A percentile compares a stretch with the other conserved stretches of the same genome.
These are phyloP conservation scores for Scenedesmus sp. DNA, from an alignment of 163 green algal species.

Conservation along the genomic window DNA sequence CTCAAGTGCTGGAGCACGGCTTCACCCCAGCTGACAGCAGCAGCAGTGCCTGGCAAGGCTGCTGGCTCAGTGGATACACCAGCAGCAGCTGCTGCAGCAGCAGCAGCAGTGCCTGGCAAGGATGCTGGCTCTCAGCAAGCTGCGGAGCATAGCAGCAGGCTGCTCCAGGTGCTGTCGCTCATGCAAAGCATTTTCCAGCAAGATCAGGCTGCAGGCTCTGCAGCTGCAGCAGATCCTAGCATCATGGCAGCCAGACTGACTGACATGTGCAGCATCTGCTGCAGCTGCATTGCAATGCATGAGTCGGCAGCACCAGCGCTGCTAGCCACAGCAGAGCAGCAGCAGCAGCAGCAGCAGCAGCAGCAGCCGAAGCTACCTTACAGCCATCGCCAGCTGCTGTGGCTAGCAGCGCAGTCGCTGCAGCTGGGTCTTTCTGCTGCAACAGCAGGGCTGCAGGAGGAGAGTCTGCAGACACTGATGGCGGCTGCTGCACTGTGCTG, in stretches of 20 bases:
- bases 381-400: not conserved
- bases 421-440: constrained; percentile 8
- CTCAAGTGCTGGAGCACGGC: constrained; percentile 11
- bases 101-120: not conserved
- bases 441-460: not conserved
- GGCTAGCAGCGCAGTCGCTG: constrained; percentile 10
- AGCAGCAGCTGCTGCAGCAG: not conserved
- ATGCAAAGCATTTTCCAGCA: constrained; percentile 10
- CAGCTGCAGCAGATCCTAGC: not conserved
- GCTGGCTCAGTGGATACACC: not conserved
- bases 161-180: not conserved
- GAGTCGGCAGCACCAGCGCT: not conserved
- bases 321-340: not conserved
- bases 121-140: not conserved
- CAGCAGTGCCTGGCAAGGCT: constrained; percentile 6
- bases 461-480: not conserved
- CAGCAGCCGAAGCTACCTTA: not conserved
- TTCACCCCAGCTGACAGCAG: not conserved
- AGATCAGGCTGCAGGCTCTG: not conserved
- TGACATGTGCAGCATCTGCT: constrained; percentile 10
- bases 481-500: constrained; percentile 14
- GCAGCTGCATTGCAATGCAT: not conserved
- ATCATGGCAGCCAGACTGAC: not conserved
- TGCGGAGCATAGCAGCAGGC: not conserved
- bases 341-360: constrained; percentile 36